Percentiles rank a stretch among this genome's conserved stretches.
phyloP scores from a whole-genome alignment of 2,329 filamentous ascomycete genomes.

The Aspergillus aculeatinus region DNA sequence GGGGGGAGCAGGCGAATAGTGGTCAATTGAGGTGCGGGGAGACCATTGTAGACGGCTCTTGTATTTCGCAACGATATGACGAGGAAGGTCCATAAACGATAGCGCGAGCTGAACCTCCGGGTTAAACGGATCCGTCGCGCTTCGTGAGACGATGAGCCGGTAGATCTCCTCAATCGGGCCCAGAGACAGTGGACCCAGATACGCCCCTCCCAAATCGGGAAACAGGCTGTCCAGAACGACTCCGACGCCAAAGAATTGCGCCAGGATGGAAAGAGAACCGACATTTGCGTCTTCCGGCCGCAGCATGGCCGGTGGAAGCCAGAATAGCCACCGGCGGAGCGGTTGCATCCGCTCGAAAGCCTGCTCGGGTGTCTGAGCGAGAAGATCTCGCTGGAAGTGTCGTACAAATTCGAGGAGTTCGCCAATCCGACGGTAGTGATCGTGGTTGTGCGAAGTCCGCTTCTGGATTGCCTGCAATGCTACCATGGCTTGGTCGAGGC shows the following conservation, averaged over 20 bases:
- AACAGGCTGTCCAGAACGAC: slow-evolving; percentile 87
- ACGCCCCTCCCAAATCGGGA: slow-evolving; percentile 84
- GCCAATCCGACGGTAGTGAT: slow-evolving; percentile 66
- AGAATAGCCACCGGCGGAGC: slow-evolving; percentile 90
- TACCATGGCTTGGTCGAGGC: slow-evolving; percentile 65
- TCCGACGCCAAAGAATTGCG: slow-evolving; percentile 87
- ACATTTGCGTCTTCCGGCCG: slow-evolving; percentile 74
- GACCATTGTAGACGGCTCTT: slow-evolving; percentile 67
- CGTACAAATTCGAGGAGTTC: slow-evolving; percentile 72
- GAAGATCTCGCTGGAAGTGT: slow-evolving; percentile 68
- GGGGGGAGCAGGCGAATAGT: slow-evolving; percentile 37
- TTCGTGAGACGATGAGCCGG: slow-evolving; percentile 69
- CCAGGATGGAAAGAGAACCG: slow-evolving; percentile 76
- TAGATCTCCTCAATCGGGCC: slow-evolving; percentile 84
- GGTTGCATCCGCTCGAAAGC: slow-evolving; percentile 89
- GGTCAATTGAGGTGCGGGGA: slow-evolving; percentile 37
- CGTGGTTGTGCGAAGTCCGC: slow-evolving; percentile 66
- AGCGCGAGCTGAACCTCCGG: slow-evolving; percentile 62
- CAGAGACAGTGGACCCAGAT: slow-evolving; percentile 78
- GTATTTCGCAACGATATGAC: slow-evolving; percentile 68
- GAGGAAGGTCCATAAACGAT: slow-evolving; percentile 69
- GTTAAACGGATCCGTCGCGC: slow-evolving; percentile 57
- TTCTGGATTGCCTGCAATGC: slow-evolving; percentile 59
- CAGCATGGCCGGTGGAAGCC: slow-evolving; percentile 83
- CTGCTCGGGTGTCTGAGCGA: slow-evolving; percentile 69